These are phyloP conservation scores for Echria macrotheca DNA, from an alignment of 495 filamentous ascomycete species.

Conservation along the genomic window DNA sequence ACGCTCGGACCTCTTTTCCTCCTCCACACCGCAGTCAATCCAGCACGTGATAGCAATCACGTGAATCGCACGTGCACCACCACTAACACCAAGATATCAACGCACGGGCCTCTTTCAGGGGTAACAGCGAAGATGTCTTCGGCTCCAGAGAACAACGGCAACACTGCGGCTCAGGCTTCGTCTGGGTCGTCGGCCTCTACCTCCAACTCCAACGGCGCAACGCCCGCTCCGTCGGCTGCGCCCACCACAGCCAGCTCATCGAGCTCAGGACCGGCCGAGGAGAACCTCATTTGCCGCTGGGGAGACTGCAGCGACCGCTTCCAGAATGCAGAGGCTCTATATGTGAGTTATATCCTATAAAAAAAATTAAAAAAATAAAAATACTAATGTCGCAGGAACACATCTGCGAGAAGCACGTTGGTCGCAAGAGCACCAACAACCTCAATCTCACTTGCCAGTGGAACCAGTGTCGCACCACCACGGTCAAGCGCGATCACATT, in stretches of 20 bases:
- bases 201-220: conserved; percentile 42
- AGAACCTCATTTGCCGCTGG: conserved; percentile 82
- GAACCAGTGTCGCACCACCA: conserved; percentile 92
- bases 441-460: conserved; percentile 95
- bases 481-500: conserved; percentile 98
- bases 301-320: conserved; percentile 77
- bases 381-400: conserved; percentile 76
- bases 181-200: conserved; percentile 20
- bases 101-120: background rate
- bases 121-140: background rate
- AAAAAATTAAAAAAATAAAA: background rate
- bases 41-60: background rate
- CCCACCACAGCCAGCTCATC: conserved; percentile 34
- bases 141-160: background rate
- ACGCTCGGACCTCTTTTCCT: background rate
- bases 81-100: background rate
- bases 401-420: conserved; percentile 97
- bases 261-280: conserved; percentile 38
- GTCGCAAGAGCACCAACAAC: conserved; percentile 98
- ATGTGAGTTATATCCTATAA: conserved; percentile 57
- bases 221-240: conserved; percentile 38
- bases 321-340: conserved; percentile 73
- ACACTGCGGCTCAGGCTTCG: conserved; percentile 14
- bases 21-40: background rate
- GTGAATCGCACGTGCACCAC: background rate